A percentile compares a stretch with the other conserved stretches of the same genome.
These are phyloP conservation scores for Circinella minor DNA, from an alignment of 371 early-diverging fungal genomes.

Conservation along the genomic window DNA sequence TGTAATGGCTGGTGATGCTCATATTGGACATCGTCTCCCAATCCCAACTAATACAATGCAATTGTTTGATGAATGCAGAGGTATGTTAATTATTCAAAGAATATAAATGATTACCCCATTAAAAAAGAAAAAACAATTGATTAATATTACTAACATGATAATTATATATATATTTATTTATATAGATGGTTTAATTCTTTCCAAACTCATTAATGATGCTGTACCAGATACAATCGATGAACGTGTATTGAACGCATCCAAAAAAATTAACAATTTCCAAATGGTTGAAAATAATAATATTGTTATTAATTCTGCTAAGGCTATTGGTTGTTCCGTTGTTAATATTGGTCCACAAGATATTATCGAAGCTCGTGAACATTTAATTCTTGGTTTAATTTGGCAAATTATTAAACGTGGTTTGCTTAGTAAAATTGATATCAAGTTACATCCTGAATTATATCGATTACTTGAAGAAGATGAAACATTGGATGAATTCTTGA, in stretches of 20 bases:
- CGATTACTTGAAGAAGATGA: slow-evolving; percentile 92
- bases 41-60: slow-evolving; percentile 94
- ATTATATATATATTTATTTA: background rate
- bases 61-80: slow-evolving; percentile 91
- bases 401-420: slow-evolving; percentile 97
- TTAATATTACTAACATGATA: background rate
- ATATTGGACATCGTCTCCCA: slow-evolving; percentile 85
- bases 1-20: slow-evolving; percentile 78
- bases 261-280: slow-evolving; percentile 88
- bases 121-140: too few species aligned
- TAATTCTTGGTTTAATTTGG: slow-evolving; percentile 96
- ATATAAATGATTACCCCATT: too few species aligned
- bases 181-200: slow-evolving; percentile 90
- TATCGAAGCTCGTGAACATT: slow-evolving; percentile 92
- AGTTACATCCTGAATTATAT: slow-evolving; percentile 95
- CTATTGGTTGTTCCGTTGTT: slow-evolving; percentile 95
- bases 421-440: slow-evolving; percentile 93
- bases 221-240: slow-evolving; percentile 97
- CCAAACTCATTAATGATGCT: slow-evolving; percentile 96
- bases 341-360: slow-evolving; percentile 96
- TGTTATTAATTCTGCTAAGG: slow-evolving; percentile 97
- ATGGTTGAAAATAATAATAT: slow-evolving; percentile 98
- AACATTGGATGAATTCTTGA: slow-evolving; percentile 88
- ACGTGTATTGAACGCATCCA: slow-evolving; percentile 88
- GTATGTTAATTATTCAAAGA: slow-evolving; percentile 27